Evolutionary conservation across 768 basidiomycete genomes (phyloP).

Genomic region (Tylopilus balloui): DNA sequence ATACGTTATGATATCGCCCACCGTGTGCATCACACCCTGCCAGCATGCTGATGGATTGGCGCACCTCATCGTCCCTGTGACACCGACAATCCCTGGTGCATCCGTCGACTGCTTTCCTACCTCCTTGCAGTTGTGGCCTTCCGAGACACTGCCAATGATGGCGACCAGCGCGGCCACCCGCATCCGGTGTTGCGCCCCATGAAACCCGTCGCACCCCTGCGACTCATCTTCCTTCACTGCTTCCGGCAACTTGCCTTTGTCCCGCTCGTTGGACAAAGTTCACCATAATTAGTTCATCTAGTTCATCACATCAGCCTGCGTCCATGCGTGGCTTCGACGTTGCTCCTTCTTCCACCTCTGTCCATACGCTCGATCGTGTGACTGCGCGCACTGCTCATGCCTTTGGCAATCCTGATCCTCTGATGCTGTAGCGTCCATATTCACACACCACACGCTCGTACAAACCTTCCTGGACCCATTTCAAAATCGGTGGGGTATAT

Average conservation of each 20-base stretch:
- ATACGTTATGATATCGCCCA: neutral
- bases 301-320: conserved; percentile 5
- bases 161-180: conserved; percentile 6
- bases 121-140: neutral
- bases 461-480: conserved; percentile 20
- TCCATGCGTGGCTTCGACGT: neutral
- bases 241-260: conserved; percentile 9
- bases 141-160: conserved; percentile 17
- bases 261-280: conserved; percentile 1
- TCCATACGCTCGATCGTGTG: neutral
- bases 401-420: conserved; percentile 8
- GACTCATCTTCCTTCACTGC: neutral
- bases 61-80: conserved; percentile 6
- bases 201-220: conserved; percentile 10
- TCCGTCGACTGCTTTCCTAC: neutral
- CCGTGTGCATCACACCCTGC: neutral
- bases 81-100: conserved; percentile 1
- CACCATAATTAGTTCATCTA: neutral
- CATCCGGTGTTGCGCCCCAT: conserved; percentile 10
- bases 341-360: neutral
- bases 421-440: conserved; percentile 14
- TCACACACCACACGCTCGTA: neutral
- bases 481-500: conserved; percentile 8
- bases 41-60: conserved; percentile 13
- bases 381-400: neutral